A percentile compares a stretch with the other conserved stretches of the same genome.
Evolutionary conservation across 2,329 filamentous ascomycete species (phyloP).

Genomic region (Ophiocordyceps camponoti-rufipedis): DNA sequence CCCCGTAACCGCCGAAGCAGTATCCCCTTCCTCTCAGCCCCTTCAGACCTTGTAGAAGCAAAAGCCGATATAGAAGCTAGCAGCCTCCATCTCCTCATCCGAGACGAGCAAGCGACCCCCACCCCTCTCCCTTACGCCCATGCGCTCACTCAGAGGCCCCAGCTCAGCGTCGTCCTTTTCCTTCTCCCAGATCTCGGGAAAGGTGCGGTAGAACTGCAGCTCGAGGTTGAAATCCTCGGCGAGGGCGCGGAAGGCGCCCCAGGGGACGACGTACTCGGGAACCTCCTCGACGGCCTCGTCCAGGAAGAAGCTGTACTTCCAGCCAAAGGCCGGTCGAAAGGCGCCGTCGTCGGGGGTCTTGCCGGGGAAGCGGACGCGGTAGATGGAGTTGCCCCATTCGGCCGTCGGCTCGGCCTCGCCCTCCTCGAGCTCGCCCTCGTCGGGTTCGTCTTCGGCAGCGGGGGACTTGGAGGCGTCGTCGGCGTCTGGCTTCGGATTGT

Average conservation of each 20-base stretch:
- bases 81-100: slow-evolving; percentile 82
- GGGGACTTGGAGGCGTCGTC: slow-evolving; percentile 6
- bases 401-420: slow-evolving; percentile 45
- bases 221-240: slow-evolving; percentile 96
- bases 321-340: slow-evolving; percentile 88
- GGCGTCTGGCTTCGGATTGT: slow-evolving; percentile 9
- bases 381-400: slow-evolving; percentile 88
- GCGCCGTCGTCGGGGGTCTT: slow-evolving; percentile 70
- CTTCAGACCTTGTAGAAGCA: slow-evolving; percentile 83
- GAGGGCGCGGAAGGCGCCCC: slow-evolving; percentile 90
- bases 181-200: slow-evolving; percentile 77
- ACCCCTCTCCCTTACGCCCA: slow-evolving; percentile 68
- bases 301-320: slow-evolving; percentile 96
- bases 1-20: no score
- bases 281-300: slow-evolving; percentile 92
- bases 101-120: slow-evolving; percentile 52
- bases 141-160: slow-evolving; percentile 78
- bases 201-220: slow-evolving; percentile 81
- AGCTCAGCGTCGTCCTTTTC: slow-evolving; percentile 74
- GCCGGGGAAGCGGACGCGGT: slow-evolving; percentile 74
- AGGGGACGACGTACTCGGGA: slow-evolving; percentile 94
- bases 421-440: slow-evolving; percentile 36
- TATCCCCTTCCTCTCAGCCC: no score
- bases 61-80: slow-evolving; percentile 81
- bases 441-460: slow-evolving; percentile 8